Evolutionary conservation across 192 early-diverging fungal genomes (phyloP).

Genomic region (Mortierella hygrophila): DNA sequence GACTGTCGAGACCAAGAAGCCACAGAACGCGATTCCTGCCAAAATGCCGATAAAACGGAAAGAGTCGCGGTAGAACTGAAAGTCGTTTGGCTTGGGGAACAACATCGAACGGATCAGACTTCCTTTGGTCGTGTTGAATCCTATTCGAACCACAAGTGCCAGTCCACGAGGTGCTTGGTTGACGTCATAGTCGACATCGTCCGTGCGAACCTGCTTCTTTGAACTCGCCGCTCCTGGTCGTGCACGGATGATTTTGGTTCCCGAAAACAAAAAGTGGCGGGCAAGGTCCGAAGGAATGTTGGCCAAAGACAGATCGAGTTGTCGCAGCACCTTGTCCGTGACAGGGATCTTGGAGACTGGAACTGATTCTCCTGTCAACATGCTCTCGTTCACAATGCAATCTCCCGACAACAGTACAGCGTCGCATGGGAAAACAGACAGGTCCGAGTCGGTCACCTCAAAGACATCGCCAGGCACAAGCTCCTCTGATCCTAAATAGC

Average conservation of each 20-base stretch:
- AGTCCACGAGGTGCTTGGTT: slow-evolving; percentile 52
- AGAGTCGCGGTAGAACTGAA: slow-evolving; percentile 97
- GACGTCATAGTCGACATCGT: slow-evolving; percentile 37
- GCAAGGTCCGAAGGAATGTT: slow-evolving; percentile 83
- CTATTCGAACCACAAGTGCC: slow-evolving; percentile 86
- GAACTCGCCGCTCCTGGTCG: slow-evolving; percentile 54
- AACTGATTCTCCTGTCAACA: slow-evolving; percentile 98
- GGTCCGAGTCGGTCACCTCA: slow-evolving; percentile 74
- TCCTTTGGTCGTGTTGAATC: slow-evolving; percentile 98
- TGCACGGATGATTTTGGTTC: slow-evolving; percentile 94
- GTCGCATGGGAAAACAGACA: slow-evolving; percentile 89
- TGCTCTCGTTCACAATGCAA: slow-evolving; percentile 98
- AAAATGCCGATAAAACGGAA: slow-evolving; percentile 96
- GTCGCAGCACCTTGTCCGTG: slow-evolving; percentile 68
- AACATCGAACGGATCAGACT: slow-evolving; percentile 94
- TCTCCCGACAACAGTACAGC: slow-evolving; percentile 92
- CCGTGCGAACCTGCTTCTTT: slow-evolving; percentile 48
- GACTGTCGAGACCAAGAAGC: slow-evolving; percentile 89
- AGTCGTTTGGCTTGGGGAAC: slow-evolving; percentile 96
- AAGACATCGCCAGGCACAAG: slow-evolving; percentile 97
- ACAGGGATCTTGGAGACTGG: slow-evolving; percentile 94
- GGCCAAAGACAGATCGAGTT: slow-evolving; percentile 78
- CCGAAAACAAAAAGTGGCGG: slow-evolving; percentile 91
- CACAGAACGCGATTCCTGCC: slow-evolving; percentile 80
- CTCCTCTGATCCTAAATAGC: slow-evolving; percentile 69